phyloP scores from a whole-genome alignment of 2,329 filamentous ascomycete species.

The Zymoseptoria brevis region DNA sequence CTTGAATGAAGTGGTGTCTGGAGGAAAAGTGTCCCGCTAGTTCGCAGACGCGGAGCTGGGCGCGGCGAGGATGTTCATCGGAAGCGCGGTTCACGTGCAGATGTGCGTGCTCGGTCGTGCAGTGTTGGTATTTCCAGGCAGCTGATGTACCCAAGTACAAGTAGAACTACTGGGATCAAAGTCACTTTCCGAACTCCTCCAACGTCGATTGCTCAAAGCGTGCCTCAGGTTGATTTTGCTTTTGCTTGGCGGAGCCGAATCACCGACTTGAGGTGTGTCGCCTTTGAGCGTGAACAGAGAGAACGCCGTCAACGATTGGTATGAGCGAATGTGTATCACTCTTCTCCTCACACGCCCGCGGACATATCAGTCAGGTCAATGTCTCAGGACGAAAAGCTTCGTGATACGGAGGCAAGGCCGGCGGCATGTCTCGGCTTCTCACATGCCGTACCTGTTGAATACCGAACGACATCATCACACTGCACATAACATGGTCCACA shows the following conservation, averaged over 20 bases:
- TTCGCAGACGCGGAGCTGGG: background rate
- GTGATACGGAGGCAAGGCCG: background rate
- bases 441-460: background rate
- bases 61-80: background rate
- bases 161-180: too few relatives aligned
- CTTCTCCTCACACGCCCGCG: background rate
- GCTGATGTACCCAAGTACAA: background rate
- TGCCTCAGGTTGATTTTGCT: too few relatives aligned
- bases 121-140: background rate
- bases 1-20: background rate
- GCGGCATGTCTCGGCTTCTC: background rate
- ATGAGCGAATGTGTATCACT: too few relatives aligned
- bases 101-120: background rate
- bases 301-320: too few relatives aligned
- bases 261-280: too few relatives aligned
- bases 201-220: too few relatives aligned
- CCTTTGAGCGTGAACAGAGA: too few relatives aligned
- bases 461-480: too few relatives aligned
- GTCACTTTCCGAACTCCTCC: too few relatives aligned
- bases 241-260: too few relatives aligned
- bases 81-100: background rate
- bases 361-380: background rate
- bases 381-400: background rate
- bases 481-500: too few relatives aligned
- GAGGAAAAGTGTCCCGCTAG: background rate